phyloP scores from a whole-genome alignment of 192 early-diverging fungal species.

The Entomortierella parvispora region DNA sequence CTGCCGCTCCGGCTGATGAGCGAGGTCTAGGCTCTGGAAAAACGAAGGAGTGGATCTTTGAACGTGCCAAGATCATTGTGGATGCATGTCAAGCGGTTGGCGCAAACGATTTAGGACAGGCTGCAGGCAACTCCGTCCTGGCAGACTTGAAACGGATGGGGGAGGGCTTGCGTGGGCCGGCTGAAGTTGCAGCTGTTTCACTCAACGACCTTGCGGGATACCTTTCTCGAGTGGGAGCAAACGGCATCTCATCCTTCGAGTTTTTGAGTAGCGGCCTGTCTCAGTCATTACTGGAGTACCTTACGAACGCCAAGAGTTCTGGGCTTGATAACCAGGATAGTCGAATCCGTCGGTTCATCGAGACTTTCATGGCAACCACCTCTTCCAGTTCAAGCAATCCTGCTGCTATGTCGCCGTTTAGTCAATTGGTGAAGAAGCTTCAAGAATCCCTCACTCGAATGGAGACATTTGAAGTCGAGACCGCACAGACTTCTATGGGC shows the following conservation, averaged over 20 bases:
- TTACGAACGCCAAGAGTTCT: constrained; percentile 29
- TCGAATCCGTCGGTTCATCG: constrained; percentile 50
- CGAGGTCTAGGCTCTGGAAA: constrained; percentile 55
- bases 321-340: constrained; percentile 20
- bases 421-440: constrained; percentile 67
- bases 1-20: constrained; percentile 38
- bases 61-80: constrained; percentile 28
- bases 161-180: not conserved
- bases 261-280: constrained; percentile 81
- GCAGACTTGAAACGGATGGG: constrained; percentile 22
- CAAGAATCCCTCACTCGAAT: constrained; percentile 77
- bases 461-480: constrained; percentile 75
- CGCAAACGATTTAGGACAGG: not conserved
- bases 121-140: constrained; percentile 13
- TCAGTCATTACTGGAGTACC: constrained; percentile 63
- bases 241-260: constrained; percentile 82
- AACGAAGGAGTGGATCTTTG: constrained; percentile 53
- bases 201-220: constrained; percentile 33
- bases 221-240: constrained; percentile 22
- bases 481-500: constrained; percentile 32
- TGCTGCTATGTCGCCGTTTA: constrained; percentile 36
- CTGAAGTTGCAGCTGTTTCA: constrained; percentile 10
- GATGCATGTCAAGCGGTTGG: constrained; percentile 11
- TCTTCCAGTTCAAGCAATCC: constrained; percentile 6
- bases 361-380: constrained; percentile 24